phyloP scores from a whole-genome alignment of 176 grass and related monocot species.

The Rhynchospora breviuscula region DNA sequence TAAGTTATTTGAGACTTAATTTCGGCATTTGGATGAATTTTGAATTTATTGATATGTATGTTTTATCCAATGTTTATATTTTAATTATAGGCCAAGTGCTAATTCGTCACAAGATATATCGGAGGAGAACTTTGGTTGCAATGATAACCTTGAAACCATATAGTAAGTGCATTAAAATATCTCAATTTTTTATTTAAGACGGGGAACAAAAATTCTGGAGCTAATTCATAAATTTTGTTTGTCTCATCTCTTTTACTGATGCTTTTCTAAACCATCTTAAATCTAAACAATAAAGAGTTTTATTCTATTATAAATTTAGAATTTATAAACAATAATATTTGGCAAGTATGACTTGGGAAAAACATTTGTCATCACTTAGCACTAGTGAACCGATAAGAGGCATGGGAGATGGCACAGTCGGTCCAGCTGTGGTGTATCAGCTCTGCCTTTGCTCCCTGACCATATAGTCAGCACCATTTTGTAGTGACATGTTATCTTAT shows the following conservation, averaged over 20 bases:
- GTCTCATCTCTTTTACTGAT: not conserved
- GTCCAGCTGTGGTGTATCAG: slow-evolving; percentile 67
- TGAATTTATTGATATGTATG: no score
- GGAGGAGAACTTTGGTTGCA: no score
- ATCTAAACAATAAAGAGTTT: not conserved
- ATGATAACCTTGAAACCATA: no score
- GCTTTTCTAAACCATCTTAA: not conserved
- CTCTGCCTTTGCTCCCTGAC: slow-evolving; percentile 47
- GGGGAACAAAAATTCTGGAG: not conserved
- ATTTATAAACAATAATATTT: not conserved
- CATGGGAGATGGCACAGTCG: slow-evolving; percentile 41
- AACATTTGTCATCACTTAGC: slow-evolving; percentile 17
- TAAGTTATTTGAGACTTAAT: no score
- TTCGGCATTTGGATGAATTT: no score
- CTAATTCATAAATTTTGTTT: not conserved
- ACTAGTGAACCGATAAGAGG: slow-evolving; percentile 55
- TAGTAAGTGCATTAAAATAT: no score
- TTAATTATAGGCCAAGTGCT: no score
- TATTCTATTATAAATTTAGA: no score
- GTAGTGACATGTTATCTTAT: no score
- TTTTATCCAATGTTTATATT: no score
- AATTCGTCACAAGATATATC: no score
- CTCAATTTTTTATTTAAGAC: not conserved
- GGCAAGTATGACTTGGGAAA: not conserved
- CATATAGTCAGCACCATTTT: no score